Evolutionary conservation across 2,329 filamentous ascomycete genomes (phyloP).

Genomic region (Penicillium sp.): DNA sequence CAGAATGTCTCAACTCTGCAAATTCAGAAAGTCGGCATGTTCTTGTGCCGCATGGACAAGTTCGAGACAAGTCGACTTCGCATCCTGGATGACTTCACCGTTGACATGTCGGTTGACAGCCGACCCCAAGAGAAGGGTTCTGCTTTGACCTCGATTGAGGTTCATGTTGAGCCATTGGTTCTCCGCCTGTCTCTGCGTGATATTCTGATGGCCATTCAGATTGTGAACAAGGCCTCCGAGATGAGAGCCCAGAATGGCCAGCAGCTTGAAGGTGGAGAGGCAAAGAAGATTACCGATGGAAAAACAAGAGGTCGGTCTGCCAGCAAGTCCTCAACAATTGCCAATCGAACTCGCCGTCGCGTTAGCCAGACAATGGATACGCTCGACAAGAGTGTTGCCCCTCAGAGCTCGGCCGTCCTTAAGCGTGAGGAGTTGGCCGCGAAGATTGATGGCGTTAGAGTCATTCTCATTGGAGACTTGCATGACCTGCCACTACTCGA

Average conservation of each 20-base stretch:
- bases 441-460: slow-evolving; percentile 80
- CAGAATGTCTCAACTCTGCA: slow-evolving; percentile 94
- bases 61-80: slow-evolving; percentile 88
- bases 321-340: slow-evolving; percentile 47
- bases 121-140: slow-evolving; percentile 60
- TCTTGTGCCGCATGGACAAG: slow-evolving; percentile 95
- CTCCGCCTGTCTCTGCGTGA: slow-evolving; percentile 88
- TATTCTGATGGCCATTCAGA: slow-evolving; percentile 91
- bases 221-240: slow-evolving; percentile 86
- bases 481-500: slow-evolving; percentile 96
- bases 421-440: slow-evolving; percentile 81
- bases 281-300: slow-evolving; percentile 52
- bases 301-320: slow-evolving; percentile 53
- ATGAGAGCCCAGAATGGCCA: slow-evolving; percentile 62
- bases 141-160: slow-evolving; percentile 73
- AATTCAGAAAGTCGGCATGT: slow-evolving; percentile 95
- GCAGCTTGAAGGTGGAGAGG: slow-evolving; percentile 55
- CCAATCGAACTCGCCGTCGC: slow-evolving; percentile 48
- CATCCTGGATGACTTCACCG: slow-evolving; percentile 94
- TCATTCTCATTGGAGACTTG: slow-evolving; percentile 91
- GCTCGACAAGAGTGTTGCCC: slow-evolving; percentile 39
- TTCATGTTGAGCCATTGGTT: slow-evolving; percentile 89
- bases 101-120: slow-evolving; percentile 85
- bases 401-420: slow-evolving; percentile 54
- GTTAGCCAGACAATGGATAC: slow-evolving; percentile 45